These are phyloP conservation scores for Besnoitia besnoiti DNA, from an alignment of 169 alveolate genomes.

Conservation along the genomic window DNA sequence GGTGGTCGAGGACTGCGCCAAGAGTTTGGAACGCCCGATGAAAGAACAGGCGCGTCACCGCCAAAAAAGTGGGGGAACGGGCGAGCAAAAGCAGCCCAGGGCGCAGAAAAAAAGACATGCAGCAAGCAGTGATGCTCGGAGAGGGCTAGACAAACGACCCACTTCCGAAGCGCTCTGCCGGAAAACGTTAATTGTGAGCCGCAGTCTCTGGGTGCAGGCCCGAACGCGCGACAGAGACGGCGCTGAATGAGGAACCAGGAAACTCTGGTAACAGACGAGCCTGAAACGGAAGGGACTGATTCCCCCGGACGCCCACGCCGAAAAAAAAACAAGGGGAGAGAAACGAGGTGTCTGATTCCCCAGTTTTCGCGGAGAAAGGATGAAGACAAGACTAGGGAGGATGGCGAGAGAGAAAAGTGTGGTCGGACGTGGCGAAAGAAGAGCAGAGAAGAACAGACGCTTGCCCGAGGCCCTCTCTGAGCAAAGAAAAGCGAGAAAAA, in stretches of 20 bases:
- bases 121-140: no score
- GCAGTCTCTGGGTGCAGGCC: background rate
- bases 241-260: background rate
- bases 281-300: background rate
- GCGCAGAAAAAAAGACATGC: background rate
- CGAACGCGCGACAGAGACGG: background rate
- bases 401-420: background rate
- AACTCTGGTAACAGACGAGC: background rate
- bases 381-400: background rate
- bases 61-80: background rate
- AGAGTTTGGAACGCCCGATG: background rate
- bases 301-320: background rate
- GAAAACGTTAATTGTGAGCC: background rate
- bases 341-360: background rate
- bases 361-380: background rate
- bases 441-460: background rate
- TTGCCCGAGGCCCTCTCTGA: background rate
- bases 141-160: background rate
- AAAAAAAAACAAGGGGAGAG: background rate
- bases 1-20: background rate
- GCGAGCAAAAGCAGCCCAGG: background rate
- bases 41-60: background rate
- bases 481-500: background rate
- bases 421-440: background rate
- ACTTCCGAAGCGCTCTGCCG: background rate